Conservation (phyloP, 2,329 filamentous ascomycete species). For the Cordyceps tenuipes region DNA sequence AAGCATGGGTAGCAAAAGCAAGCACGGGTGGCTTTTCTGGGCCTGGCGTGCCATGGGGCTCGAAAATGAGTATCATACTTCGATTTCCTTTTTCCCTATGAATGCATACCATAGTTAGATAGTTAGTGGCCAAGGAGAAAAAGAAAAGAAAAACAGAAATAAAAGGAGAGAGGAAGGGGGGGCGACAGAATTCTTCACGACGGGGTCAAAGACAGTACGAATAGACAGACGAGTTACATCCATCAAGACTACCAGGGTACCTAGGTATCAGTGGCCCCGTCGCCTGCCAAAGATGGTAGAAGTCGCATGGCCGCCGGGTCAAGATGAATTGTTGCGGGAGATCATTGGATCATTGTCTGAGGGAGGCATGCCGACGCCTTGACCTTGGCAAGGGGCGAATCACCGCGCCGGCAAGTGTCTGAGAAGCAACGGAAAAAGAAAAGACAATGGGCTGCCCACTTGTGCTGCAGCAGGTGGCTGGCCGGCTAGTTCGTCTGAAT, state of each 20-base stretch:
- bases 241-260: background rate
- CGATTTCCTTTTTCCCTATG: background rate
- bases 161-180: background rate
- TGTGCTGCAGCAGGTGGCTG: background rate
- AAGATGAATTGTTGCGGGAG: background rate
- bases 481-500: constrained; percentile 2
- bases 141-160: background rate
- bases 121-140: background rate
- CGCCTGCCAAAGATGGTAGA: background rate
- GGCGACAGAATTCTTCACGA: background rate
- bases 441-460: constrained; percentile 5
- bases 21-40: background rate
- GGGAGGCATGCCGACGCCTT: constrained; percentile 6
- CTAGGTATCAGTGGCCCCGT: background rate
- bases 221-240: background rate
- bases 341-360: background rate
- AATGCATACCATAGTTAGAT: background rate
- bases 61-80: background rate
- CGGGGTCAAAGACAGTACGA: too few relatives aligned
- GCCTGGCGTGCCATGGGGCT: background rate
- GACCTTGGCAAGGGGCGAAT: constrained; percentile 13
- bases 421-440: constrained; percentile 12
- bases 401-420: constrained; percentile 10
- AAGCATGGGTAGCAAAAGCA: constrained; percentile 4
- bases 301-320: background rate